Base-by-base conservation (phyloP, 2,329 filamentous ascomycete species). In the Penicillium sclerotigenum region DNA sequence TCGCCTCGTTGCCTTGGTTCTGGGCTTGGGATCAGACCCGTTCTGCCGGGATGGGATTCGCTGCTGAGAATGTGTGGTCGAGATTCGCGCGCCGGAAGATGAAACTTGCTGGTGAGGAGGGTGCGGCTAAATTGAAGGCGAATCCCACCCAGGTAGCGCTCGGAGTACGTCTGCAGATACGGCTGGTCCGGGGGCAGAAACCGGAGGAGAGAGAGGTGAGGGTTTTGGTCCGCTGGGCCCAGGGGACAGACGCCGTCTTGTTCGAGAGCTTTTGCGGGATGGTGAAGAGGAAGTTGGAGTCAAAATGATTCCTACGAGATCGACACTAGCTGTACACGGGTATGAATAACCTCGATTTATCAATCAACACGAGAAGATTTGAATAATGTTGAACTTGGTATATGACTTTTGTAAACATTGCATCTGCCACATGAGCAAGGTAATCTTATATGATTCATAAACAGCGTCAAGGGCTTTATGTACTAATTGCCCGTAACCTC, bases 191-290 rank as follows among this genome's bases (percentile, higher is more conserved):
- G 18, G 70, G 70, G 48, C 18, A 55, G 46, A 26, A 56, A 37
- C 29, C 38, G 0, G 67, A 74, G 40, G 68, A 71, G 16, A 71
- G 78, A 3, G 71, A 76, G 18, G 76, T 86, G 0, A 72, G 69
- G 2, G 75, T 88, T 5, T 63, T 73, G 5, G 77, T 88, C 52
- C 80, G 89, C 31, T 95, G 90, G 92, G 68, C 90, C 0, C 86
- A 90, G 65, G 93, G 94, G 0, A 78, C 80, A 6, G 89, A 96
- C 62, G 78, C 82, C 18, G 80, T 86, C 0, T 68, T 94, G 0
- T 96, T 93, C 72, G 89, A 95, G 74, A 97, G 92, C 69, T 91
- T 99, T 60, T 88, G 86, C 58, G 91, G 90, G 0, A 91, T 92
- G 77, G 61, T 95, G 42, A 89, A 86, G 71, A 78, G 82, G 34